Base-by-base conservation (phyloP, 2,329 filamentous ascomycete genomes). In the Scytalidium sp. region DNA sequence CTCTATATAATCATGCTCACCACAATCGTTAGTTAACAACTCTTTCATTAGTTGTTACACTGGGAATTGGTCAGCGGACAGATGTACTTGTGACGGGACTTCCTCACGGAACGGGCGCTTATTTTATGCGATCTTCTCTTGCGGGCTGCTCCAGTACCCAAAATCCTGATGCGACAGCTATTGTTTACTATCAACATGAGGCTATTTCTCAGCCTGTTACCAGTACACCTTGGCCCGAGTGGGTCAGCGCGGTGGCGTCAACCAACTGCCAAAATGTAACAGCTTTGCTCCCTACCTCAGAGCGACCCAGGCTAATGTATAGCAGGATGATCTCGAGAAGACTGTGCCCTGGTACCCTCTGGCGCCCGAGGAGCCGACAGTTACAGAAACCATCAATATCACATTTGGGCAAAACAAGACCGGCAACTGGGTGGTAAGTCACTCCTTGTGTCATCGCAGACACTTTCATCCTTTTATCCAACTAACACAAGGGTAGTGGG, bases 141-240 rank as follows among this genome's bases (percentile, higher is more conserved):
- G 43, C 60, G 19, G n/a, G 36, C 10, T 81, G 79, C 68, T 75
- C 77, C 2, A 55, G 70, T 2, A 60, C 72, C 2, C 68, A 64
- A 19, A 73, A 79, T 41, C 75, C 74, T 1, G 59, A 75, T 46
- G 83, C 78, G 3, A 60, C 80, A 2, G 85, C 84, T 0, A 80
- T 77, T 8, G 73, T 88, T 32, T 85, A 85, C 67, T 89, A 89
- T 62, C 72, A 83, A 27, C 60, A 72, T 7, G 76, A 78, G 2
- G 70, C 25, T 2, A n/a, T 29, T 3, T 17, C 42, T 1, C 17
- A 43, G 15, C n/a, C 41, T 9, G 48, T 36, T 6, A 56, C 22
- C 39, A 56, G 53, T 13, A 54, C 45, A 2, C 40, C 57, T 3
- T 60, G 56, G 53, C 49, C 53, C 17, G 51, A 41, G 25, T 59